Conservation (phyloP, 805 yeast species). For the Groenewaldozyma salmanticensis region DNA sequence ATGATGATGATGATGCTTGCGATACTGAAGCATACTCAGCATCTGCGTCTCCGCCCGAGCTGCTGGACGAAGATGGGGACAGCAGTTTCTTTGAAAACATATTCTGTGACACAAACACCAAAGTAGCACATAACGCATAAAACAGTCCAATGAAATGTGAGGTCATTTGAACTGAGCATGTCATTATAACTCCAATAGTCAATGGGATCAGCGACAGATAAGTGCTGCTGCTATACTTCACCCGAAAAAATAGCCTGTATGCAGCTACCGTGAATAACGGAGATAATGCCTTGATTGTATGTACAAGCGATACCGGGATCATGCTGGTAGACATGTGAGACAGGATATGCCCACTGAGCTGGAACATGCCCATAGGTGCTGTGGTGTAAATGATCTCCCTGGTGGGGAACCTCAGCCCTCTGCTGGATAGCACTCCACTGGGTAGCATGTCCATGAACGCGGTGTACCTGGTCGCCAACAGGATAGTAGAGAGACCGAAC, state of each 20-base stretch:
- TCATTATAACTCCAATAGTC: slow-evolving; percentile 73
- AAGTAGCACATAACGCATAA: slow-evolving; percentile 57
- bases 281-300: slow-evolving; percentile 84
- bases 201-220: slow-evolving; percentile 74
- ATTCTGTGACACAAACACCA: slow-evolving; percentile 76
- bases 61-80: slow-evolving; percentile 30
- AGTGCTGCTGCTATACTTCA: slow-evolving; percentile 51
- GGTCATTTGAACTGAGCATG: slow-evolving; percentile 34
- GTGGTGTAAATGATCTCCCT: slow-evolving; percentile 33
- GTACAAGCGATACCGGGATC: slow-evolving; percentile 91
- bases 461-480: slow-evolving; percentile 27
- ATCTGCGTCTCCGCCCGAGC: slow-evolving; percentile 7
- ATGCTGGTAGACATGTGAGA: slow-evolving; percentile 86
- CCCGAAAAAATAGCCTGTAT: slow-evolving; percentile 53
- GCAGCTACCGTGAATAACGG: slow-evolving; percentile 83
- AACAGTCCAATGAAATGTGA: slow-evolving; percentile 51
- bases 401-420: slow-evolving; percentile 21
- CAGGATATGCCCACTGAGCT: slow-evolving; percentile 83
- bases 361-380: slow-evolving; percentile 91
- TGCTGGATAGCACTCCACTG: slow-evolving; percentile 24
- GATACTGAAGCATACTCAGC: no score
- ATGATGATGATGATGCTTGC: no score
- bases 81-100: slow-evolving; percentile 78
- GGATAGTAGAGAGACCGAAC: slow-evolving; percentile 42
- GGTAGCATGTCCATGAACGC: slow-evolving; percentile 27